These are phyloP conservation scores for Fusarium sp. DNA, from an alignment of 2,329 filamentous ascomycete species.

Conservation along the genomic window DNA sequence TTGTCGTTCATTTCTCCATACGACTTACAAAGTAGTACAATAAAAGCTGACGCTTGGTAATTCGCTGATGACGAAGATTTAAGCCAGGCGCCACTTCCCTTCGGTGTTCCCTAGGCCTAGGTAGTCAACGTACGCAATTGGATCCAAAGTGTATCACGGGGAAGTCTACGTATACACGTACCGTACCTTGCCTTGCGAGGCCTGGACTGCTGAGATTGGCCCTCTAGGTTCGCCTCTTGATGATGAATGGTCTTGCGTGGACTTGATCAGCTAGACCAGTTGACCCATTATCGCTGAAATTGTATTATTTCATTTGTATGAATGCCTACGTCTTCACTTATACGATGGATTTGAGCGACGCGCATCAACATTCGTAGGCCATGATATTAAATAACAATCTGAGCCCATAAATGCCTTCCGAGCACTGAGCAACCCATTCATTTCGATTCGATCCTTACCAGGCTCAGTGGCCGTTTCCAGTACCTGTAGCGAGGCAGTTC, in stretches of 20 bases:
- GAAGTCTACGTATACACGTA: conserved; percentile 35
- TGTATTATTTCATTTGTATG: background rate
- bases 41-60: conserved; percentile 35
- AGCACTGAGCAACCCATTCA: conserved; percentile 2
- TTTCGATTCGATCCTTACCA: conserved; percentile 5
- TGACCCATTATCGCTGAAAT: conserved; percentile 28
- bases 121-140: conserved; percentile 9
- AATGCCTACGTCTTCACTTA: conserved; percentile 16
- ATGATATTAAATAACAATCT: conserved; percentile 33
- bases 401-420: conserved; percentile 20
- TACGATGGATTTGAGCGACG: conserved; percentile 7
- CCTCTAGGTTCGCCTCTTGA: conserved; percentile 40
- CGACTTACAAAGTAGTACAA: conserved; percentile 15
- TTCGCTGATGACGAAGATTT: conserved; percentile 41
- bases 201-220: conserved; percentile 32
- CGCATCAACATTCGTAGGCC: conserved; percentile 30
- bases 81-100: conserved; percentile 35
- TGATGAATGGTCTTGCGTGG: conserved; percentile 44
- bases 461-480: conserved; percentile 22
- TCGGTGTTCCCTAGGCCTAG: conserved; percentile 16
- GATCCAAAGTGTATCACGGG: conserved; percentile 16
- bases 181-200: conserved; percentile 8
- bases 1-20: conserved; percentile 27
- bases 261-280: conserved; percentile 21
- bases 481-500: conserved; percentile 11